Evolutionary conservation across 176 grass and related monocot species (phyloP), one percentile per base, ranked within the genome.

Genomic region (Rhipidocladum racemiflorum): DNA sequence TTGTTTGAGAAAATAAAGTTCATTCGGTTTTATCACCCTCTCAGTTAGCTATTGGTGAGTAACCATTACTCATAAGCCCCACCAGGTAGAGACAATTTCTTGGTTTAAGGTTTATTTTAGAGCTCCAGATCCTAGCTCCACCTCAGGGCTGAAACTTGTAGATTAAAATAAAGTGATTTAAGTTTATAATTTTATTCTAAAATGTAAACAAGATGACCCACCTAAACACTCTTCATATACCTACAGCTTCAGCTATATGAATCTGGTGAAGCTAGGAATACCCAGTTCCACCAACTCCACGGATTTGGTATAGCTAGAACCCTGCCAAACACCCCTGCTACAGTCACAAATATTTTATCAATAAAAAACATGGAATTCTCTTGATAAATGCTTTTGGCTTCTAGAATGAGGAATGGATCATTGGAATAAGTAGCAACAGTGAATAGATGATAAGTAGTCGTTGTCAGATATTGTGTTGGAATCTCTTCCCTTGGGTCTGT

Each of bases 361-460:
- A 50, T 9, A 51, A 28, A 76, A 51, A 69, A 39, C 62, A 18
- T 50, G 51, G 20, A 61, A 25, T 86, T 68, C 10, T 87, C 28
- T 75, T 74, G 20, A 56, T 66, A 38, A 48, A 68, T 85, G 21
- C 24, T 61, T 46, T 51, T 39, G 21, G 48, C 10, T 63, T 72
- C 4, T 76, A 29, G 50, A 76, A 69, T 32, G 61, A 35, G 29
- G 5, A 68, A 72, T 79, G 35, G 39, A 51, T 56, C 5, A n/a
- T 76, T 66, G 60, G 53, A 80, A 65, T 43, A 44, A 56, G 69
- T 80, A 56, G 1, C 57, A 65, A 73, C 46, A 66, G 68, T 67
- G 59, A 76, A 64, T 85, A 71, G 56, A 53, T 32, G 66, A 85
- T 79, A 50, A 71, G 76, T 72, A 27, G 42, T 71, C 55, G 9